A percentile compares a stretch with the other conserved stretches of the same genome.
phyloP scores from a whole-genome alignment of 2,329 filamentous ascomycete genomes.

The Lasiodiplodia hormozganensis region DNA sequence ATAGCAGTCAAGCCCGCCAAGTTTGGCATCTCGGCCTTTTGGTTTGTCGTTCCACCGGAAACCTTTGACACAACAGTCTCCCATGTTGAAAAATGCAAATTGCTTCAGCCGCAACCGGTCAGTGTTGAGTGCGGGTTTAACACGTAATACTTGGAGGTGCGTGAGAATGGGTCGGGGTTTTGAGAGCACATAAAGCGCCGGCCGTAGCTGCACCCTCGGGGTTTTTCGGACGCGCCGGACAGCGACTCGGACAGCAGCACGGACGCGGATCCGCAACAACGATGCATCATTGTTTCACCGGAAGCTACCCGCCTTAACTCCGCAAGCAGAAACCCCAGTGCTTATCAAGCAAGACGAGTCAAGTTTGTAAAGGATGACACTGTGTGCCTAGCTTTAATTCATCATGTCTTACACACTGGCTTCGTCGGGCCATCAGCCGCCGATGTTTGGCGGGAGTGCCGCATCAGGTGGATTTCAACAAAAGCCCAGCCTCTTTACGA shows the following conservation, averaged over 20 bases:
- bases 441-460: too few relatives aligned
- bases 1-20: constrained; percentile 50
- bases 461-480: too few relatives aligned
- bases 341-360: neutral
- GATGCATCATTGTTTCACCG: neutral
- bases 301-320: neutral
- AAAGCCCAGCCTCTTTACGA: too few relatives aligned
- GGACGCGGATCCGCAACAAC: neutral
- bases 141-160: neutral
- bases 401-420: neutral
- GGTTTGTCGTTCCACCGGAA: constrained; percentile 49
- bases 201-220: too few relatives aligned
- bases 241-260: neutral
- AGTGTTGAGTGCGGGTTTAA: neutral
- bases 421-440: too few relatives aligned
- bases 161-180: too few relatives aligned
- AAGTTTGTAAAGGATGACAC: too few relatives aligned
- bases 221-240: too few relatives aligned
- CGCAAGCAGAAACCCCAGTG: neutral
- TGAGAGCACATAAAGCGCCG: too few relatives aligned
- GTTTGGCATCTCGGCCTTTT: constrained; percentile 45
- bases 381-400: neutral
- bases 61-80: constrained; percentile 46
- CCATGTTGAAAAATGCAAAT: neutral
- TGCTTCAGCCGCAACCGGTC: neutral